A percentile compares a stretch with the other conserved stretches of the same genome.
Conservation (phyloP, 73 alveolate genomes). For the Paramecium bursaria region DNA sequence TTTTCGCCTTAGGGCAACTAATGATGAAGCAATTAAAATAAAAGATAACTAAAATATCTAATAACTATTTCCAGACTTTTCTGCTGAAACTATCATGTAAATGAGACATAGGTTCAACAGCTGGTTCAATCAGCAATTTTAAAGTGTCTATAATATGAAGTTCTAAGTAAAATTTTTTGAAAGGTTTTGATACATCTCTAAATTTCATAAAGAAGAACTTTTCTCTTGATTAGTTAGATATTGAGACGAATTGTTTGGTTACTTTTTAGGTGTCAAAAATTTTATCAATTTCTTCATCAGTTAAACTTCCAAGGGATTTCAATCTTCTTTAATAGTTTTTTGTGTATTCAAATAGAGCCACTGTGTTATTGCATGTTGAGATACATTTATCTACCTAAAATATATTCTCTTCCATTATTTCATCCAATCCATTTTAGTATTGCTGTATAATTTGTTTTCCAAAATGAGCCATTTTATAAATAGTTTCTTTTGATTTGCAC, state of each 20-base stretch:
- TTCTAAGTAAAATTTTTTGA: conserved; percentile 28
- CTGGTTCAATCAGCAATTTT: conserved; percentile 9
- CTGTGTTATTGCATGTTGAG: conserved; percentile 14
- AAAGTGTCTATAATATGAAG: conserved; percentile 11
- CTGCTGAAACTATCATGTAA: conserved; percentile 42
- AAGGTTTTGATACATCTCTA: neutral
- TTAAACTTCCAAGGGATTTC: neutral
- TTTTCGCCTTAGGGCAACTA: conserved; percentile 33
- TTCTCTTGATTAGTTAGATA: conserved; percentile 8
- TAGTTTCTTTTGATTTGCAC: conserved; percentile 38
- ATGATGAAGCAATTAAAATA: conserved; percentile 27
- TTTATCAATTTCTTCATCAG: conserved; percentile 33
- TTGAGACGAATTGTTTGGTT: conserved; percentile 7
- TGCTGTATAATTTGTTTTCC: conserved; percentile 17
- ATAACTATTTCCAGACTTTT: conserved; percentile 25
- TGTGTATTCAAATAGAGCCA: conserved; percentile 32
- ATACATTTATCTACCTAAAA: neutral
- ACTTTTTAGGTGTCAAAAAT: conserved; percentile 31
- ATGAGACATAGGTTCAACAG: conserved; percentile 17
- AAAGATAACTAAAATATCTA: conserved; percentile 1
- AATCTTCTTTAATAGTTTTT: conserved; percentile 7
- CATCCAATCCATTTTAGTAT: conserved; percentile 1
- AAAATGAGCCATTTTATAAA: conserved; percentile 12
- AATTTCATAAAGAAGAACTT: neutral
- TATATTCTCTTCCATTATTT: conserved; percentile 19